Conservation (phyloP, 257 asterid species). For the Linderniella brevidens region DNA sequence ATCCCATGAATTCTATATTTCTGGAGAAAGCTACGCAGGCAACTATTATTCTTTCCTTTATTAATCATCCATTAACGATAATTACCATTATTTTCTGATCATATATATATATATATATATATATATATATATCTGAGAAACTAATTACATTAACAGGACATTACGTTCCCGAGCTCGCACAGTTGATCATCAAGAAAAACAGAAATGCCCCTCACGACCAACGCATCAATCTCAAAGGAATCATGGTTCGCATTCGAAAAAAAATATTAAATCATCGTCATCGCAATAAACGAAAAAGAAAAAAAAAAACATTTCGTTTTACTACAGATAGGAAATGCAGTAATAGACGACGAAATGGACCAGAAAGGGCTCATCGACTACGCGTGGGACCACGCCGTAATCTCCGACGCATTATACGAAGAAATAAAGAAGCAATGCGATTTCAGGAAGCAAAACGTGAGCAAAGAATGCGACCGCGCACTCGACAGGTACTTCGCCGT, state of each 20-base stretch:
- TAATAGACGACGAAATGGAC: conserved; percentile 66
- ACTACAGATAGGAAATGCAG: conserved; percentile 81
- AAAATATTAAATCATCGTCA: neutral
- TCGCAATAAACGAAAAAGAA: too few relatives aligned
- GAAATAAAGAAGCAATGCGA: conserved; percentile 36
- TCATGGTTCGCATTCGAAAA: conserved; percentile 26
- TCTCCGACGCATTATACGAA: conserved; percentile 43
- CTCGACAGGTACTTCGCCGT: conserved; percentile 36
- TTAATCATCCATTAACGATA: neutral
- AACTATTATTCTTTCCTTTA: neutral
- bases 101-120: too few relatives aligned
- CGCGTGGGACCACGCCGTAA: conserved; percentile 89
- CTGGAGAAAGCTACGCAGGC: conserved; percentile 95
- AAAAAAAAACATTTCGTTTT: too few relatives aligned
- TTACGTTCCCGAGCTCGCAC: conserved; percentile 76
- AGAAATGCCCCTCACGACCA: conserved; percentile 14
- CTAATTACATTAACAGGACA: conserved; percentile 31
- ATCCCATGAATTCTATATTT: conserved; percentile 61
- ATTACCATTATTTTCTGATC: neutral
- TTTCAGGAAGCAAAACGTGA: conserved; percentile 17
- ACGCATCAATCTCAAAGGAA: conserved; percentile 52
- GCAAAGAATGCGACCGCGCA: conserved; percentile 19
- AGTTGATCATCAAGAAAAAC: conserved; percentile 34
- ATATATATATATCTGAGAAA: too few relatives aligned
- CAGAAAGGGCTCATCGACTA: conserved; percentile 69